Percentiles rank a stretch among this genome's conserved stretches.
Evolutionary conservation across 768 basidiomycete genomes (phyloP).

Genomic region (Russula emetica): DNA sequence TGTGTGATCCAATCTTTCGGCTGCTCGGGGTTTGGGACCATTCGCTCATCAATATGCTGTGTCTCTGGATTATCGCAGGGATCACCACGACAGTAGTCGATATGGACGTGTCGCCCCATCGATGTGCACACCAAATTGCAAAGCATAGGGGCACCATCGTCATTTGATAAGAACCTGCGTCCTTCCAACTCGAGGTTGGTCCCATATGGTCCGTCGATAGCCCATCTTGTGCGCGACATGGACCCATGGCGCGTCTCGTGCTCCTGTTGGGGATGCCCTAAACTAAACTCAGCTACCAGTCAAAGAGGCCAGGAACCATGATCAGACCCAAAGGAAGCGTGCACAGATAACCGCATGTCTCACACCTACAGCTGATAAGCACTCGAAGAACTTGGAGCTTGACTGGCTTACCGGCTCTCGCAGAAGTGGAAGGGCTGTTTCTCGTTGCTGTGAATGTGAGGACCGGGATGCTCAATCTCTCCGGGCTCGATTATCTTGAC

Average conservation of each 20-base stretch:
- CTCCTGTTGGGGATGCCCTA: conserved; percentile 56
- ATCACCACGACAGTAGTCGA: conserved; percentile 51
- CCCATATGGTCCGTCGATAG: conserved; percentile 50
- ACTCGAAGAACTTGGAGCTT: no score
- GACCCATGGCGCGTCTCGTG: conserved; percentile 63
- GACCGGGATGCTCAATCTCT: conserved; percentile 41
- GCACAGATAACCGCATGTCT: conserved; percentile 55
- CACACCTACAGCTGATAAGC: conserved; percentile 40
- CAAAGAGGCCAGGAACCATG: background rate
- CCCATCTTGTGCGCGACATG: conserved; percentile 57
- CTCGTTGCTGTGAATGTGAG: conserved; percentile 49
- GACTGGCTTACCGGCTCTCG: conserved; percentile 39
- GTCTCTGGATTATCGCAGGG: conserved; percentile 44
- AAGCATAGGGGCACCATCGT: conserved; percentile 60
- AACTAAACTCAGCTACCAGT: background rate
- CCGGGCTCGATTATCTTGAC: conserved; percentile 45
- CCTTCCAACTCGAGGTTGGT: conserved; percentile 51
- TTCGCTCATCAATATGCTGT: conserved; percentile 42
- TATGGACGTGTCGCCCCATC: conserved; percentile 54
- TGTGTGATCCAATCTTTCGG: conserved; percentile 56
- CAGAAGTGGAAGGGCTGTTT: conserved; percentile 50
- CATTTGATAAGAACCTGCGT: conserved; percentile 48
- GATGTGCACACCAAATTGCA: conserved; percentile 56
- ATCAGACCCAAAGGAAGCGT: conserved; percentile 49
- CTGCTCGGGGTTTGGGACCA: conserved; percentile 45